Evolutionary conservation across 495 filamentous ascomycete genomes (phyloP).

Genomic region (Astrothelium subdiscretum): DNA sequence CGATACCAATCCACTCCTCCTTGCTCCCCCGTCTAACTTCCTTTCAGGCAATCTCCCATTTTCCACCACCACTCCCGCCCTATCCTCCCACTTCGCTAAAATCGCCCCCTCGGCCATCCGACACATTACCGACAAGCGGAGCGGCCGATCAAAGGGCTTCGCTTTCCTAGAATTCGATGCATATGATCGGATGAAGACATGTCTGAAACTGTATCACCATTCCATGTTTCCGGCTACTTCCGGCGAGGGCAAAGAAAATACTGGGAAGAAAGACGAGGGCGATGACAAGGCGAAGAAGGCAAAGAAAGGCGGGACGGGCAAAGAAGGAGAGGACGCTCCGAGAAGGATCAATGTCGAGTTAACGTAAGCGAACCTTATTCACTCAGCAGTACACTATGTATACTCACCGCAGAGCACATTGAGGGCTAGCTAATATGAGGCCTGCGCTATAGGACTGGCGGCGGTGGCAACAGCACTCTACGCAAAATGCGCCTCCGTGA

Average conservation of each 20-base stretch:
- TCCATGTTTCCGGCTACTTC: slow-evolving; percentile 43
- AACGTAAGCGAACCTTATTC: slow-evolving; percentile 27
- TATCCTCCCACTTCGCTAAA: slow-evolving; percentile 65
- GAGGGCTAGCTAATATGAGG: slow-evolving; percentile 23
- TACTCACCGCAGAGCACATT: slow-evolving; percentile 16
- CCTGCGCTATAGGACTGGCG: slow-evolving; percentile 31
- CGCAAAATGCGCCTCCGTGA: slow-evolving; percentile 63
- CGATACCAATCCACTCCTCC: background rate
- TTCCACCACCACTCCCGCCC: slow-evolving; percentile 54
- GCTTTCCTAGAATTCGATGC: slow-evolving; percentile 88
- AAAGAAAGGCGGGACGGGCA: background rate
- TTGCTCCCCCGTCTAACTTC: background rate
- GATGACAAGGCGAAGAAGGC: background rate
- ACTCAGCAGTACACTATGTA: background rate
- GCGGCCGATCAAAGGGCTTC: slow-evolving; percentile 65
- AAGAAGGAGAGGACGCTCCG: background rate
- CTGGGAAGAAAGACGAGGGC: background rate
- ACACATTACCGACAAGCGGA: slow-evolving; percentile 58
- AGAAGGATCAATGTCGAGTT: slow-evolving; percentile 86
- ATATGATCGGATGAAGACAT: slow-evolving; percentile 89
- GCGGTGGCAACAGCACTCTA: slow-evolving; percentile 64
- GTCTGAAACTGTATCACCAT: slow-evolving; percentile 80
- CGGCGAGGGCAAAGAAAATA: background rate
- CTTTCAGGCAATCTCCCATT: slow-evolving; percentile 72
- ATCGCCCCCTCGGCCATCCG: slow-evolving; percentile 63